phyloP scores from a whole-genome alignment of 305 asterid genomes.

The Fraxinus floribunda region DNA sequence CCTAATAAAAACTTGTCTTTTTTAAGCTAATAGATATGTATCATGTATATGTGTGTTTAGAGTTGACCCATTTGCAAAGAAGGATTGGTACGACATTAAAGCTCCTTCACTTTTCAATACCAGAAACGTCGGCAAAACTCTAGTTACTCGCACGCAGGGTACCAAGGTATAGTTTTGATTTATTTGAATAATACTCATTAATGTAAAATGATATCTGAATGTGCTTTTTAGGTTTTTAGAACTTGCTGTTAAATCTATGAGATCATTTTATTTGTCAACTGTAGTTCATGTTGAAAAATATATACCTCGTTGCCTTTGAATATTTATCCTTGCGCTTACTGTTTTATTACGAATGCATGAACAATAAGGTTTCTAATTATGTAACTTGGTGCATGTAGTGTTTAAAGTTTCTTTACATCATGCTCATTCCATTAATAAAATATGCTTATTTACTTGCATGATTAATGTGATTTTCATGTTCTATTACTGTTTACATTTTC shows the following conservation, averaged over 20 bases:
- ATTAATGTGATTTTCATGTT: background rate
- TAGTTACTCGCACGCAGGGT: slow-evolving; percentile 93
- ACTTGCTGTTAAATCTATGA: background rate
- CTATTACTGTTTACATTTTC: background rate
- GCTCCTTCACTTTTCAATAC: slow-evolving; percentile 56
- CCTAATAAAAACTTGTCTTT: background rate
- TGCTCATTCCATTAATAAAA: background rate
- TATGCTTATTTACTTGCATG: background rate
- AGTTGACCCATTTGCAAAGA: slow-evolving; percentile 55
- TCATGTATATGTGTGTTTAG: slow-evolving; percentile 1
- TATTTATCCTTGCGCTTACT: background rate
- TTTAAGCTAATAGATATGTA: background rate
- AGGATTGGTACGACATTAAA: slow-evolving; percentile 78
- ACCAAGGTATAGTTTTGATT: slow-evolving; percentile 46
- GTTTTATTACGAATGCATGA: background rate
- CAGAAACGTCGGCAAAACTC: slow-evolving; percentile 47
- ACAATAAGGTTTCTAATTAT: background rate
- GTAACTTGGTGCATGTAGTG: background rate
- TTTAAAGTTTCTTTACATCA: background rate
- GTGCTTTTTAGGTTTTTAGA: background rate
- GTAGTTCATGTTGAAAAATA: background rate
- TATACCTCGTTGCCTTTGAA: background rate
- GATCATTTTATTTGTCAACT: background rate
- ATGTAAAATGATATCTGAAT: background rate
- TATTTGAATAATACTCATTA: background rate